Base-by-base conservation (phyloP, 768 basidiomycete species). In the Ramaria rubella region DNA sequence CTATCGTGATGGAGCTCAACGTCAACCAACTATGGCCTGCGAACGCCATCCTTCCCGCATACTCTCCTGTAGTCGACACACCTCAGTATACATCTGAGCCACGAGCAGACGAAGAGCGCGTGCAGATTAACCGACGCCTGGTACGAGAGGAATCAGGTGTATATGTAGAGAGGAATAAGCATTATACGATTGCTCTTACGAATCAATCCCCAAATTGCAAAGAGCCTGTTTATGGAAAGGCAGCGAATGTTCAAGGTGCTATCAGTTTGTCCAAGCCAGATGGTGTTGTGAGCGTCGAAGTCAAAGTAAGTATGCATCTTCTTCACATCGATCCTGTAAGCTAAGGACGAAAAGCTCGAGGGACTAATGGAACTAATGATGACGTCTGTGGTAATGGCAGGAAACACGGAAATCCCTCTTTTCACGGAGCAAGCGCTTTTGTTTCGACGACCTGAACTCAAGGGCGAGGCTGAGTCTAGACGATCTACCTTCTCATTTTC, bases 161-260 rank as follows among this genome's bases (percentile, higher is more conserved):
- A 24, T 55, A 26, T 34, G 43, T 55, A 11, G 54, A 55, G 29
- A 55, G 34, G 27, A 48, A 27, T 7, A 55, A 55, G 42, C 54
- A 55, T 7, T 12, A 78, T 29, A 73, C 71, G 53, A 72, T 89
- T 33, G 74, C 76, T 23, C 67, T 88, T 44, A 67, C 59, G 17
- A 77, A 74, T 11, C 85, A 86, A 64, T 75, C 81, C 50, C 72
- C 77, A 38, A 74, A 76, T 29, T 69, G 67, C 5, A 63, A 66
- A 6, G 62, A 83, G n/a, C 87, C 87, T 2, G 72, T 78, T 11
- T 87, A 87, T 65, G 81, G 81, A 3, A 61, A 69, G 31, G 77
- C 74, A 7, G 75, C 75, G 2, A 63, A 67, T 23, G 75, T 87
- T 17, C 77, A 80, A 61, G 87, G 87, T 3, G 67, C 65, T 1